Base-by-base conservation (phyloP, 2,329 filamentous ascomycete genomes). In the Cladophialophora yegresii region DNA sequence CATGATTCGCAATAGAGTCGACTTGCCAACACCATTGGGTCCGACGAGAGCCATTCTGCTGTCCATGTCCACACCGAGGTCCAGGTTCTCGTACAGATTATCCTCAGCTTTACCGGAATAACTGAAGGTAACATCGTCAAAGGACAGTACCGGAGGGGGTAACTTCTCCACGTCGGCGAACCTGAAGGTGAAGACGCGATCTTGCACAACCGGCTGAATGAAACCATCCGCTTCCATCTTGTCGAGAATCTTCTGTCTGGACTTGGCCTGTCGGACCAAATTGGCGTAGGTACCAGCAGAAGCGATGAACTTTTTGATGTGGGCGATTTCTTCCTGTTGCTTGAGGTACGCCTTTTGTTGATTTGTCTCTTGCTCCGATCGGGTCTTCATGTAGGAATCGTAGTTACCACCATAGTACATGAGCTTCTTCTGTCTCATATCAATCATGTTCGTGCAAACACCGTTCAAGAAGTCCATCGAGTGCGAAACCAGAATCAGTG, bases 271-370 rank as follows among this genome's bases (percentile, higher is more conserved):
- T 79, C 91, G 87, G 77, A 99, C 95, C 84, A 99, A 85, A 84
- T 99, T 99, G 86, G 96, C 95, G 76, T 99, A 99, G 67, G 95
- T 99, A 93, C 96, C 95, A 63, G 95, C 95, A 67, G 93, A 97
- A 75, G 96, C 95, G 78, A 99, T 99, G 85, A 99, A 99, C 83
- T 98, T 97, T 85, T 99, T 98, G 85, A 99, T 99, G 84, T 99
- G 96, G 72, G 88, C 86, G 78, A 99, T 99, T 84, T 99, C 95
- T 68, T 99, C 95, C 78, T 99, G 95, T 79, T 99, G 95, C 85
- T 99, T 99, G 79, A 90, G 85, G 84, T 99, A 99, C 69, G 95
- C 95, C 85, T 98, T 99, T 87, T 90, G 92, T 84, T 99, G 95
- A 84, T 99, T 99, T 79, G 89, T 88, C 82, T 99, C 95, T 80